A percentile compares a stretch with the other conserved stretches of the same genome.
These are phyloP conservation scores for Bombardia bombarda DNA, from an alignment of 495 filamentous ascomycete genomes.

Conservation along the genomic window DNA sequence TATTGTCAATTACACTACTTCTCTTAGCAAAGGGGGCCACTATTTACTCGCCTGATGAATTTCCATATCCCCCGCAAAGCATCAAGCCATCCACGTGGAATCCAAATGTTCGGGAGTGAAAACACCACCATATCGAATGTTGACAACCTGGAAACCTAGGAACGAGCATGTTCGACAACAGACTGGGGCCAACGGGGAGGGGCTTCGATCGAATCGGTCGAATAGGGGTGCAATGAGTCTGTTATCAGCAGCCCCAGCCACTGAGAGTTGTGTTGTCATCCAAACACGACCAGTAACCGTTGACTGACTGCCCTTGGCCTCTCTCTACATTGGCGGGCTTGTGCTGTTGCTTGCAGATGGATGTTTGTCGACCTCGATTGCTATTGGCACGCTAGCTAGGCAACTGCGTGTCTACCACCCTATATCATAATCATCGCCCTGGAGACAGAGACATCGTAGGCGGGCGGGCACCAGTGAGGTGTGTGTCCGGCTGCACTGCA, in stretches of 20 bases:
- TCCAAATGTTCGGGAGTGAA: neutral
- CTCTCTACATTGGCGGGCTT: slow-evolving; percentile 2
- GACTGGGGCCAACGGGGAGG: too few relatives aligned
- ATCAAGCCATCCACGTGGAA: neutral
- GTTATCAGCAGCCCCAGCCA: slow-evolving; percentile 3
- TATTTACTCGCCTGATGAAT: neutral
- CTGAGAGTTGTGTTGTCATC: slow-evolving; percentile 1
- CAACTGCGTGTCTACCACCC: too few relatives aligned
- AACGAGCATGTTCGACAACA: too few relatives aligned
- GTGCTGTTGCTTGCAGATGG: slow-evolving; percentile 2
- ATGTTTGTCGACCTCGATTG: neutral
- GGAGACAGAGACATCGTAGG: too few relatives aligned
- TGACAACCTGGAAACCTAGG: too few relatives aligned
- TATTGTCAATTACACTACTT: neutral
- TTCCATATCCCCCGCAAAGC: neutral
- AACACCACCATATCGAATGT: too few relatives aligned
- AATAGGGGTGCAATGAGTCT: slow-evolving; percentile 11
- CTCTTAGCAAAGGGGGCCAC: neutral
- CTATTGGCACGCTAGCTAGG: neutral
- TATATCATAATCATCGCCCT: too few relatives aligned
- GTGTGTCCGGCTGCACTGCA: neutral
- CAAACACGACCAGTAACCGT: slow-evolving; percentile 5
- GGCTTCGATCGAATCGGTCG: too few relatives aligned
- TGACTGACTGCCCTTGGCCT: slow-evolving; percentile 3
- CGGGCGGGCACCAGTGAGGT: neutral